phyloP scores from a whole-genome alignment of 768 basidiomycete genomes.

The Crassisporium funariophilum region DNA sequence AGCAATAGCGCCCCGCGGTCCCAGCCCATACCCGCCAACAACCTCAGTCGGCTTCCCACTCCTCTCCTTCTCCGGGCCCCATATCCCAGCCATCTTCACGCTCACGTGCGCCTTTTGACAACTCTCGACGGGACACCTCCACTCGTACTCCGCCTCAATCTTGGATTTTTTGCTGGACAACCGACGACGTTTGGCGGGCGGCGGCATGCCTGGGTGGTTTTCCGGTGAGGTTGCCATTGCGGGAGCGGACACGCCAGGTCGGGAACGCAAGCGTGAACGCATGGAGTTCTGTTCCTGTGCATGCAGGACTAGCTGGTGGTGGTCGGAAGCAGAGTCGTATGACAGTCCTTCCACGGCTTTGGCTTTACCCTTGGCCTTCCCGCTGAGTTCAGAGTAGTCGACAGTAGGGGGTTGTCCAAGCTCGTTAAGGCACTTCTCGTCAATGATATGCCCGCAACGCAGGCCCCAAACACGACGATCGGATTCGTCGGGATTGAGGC shows the following conservation, averaged over 20 bases:
- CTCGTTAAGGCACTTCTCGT: conserved; percentile 70
- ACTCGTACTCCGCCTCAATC: conserved; percentile 55
- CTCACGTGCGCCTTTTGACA: conserved; percentile 60
- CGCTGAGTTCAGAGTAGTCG: conserved; percentile 18
- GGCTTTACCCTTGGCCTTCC: conserved; percentile 52
- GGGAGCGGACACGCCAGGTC: conserved; percentile 21
- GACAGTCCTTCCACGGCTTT: conserved; percentile 18
- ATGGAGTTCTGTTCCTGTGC: conserved; percentile 39
- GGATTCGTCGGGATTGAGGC: conserved; percentile 47
- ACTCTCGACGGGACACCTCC: conserved; percentile 64
- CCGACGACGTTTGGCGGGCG: conserved; percentile 24
- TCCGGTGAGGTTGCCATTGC: conserved; percentile 5
- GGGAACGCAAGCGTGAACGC: conserved; percentile 61
- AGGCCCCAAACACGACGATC: conserved; percentile 66
- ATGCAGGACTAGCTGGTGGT: background rate
- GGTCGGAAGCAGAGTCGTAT: conserved; percentile 12
- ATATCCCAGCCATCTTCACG: conserved; percentile 57
- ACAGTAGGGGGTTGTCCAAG: conserved; percentile 48
- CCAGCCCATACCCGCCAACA: conserved; percentile 29
- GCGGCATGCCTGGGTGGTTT: conserved; percentile 3
- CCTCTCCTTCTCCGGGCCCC: conserved; percentile 56
- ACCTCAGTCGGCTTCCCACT: conserved; percentile 11
- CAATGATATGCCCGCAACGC: conserved; percentile 77
- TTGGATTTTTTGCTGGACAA: conserved; percentile 33
- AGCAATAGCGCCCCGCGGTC: conserved; percentile 42